These are phyloP conservation scores for Aspergillus ellipticus DNA, from an alignment of 495 filamentous ascomycete species.

Conservation along the genomic window DNA sequence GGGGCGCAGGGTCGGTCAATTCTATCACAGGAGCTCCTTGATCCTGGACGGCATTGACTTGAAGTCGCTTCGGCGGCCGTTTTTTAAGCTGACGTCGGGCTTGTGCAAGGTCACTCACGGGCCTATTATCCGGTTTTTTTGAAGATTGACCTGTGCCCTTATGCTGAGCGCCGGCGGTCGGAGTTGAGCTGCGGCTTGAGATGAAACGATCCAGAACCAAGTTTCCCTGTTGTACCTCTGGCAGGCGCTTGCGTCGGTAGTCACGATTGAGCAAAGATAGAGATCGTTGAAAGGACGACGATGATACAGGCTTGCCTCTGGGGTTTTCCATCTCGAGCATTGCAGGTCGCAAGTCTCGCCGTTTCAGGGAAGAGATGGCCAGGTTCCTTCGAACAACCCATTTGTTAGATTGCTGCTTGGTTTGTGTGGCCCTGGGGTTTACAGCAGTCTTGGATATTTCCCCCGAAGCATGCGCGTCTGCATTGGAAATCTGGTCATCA, in stretches of 20 bases:
- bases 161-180: not conserved
- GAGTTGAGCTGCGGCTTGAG: slow-evolving; percentile 11
- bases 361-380: slow-evolving; percentile 31
- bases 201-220: slow-evolving; percentile 41
- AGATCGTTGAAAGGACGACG: slow-evolving; percentile 26
- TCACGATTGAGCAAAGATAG: slow-evolving; percentile 26
- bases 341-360: slow-evolving; percentile 35
- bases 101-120: not conserved
- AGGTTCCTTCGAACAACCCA: slow-evolving; percentile 37
- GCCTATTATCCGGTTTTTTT: not conserved
- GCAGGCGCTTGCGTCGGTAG: slow-evolving; percentile 16
- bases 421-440: slow-evolving; percentile 5
- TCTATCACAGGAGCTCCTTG: slow-evolving; percentile 11
- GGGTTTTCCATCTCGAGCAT: slow-evolving; percentile 32
- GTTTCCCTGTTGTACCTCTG: slow-evolving; percentile 17
- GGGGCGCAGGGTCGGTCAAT: slow-evolving; percentile 15
- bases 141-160: not conserved
- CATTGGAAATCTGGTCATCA: not conserved
- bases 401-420: slow-evolving; percentile 25
- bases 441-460: not conserved
- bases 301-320: slow-evolving; percentile 14
- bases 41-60: slow-evolving; percentile 31
- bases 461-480: slow-evolving; percentile 2
- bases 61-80: slow-evolving; percentile 48
- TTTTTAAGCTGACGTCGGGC: slow-evolving; percentile 40